A percentile compares a stretch with the other conserved stretches of the same genome.
phyloP scores from a whole-genome alignment of 2,329 filamentous ascomycete species.

The Calonectria ilicicola region DNA sequence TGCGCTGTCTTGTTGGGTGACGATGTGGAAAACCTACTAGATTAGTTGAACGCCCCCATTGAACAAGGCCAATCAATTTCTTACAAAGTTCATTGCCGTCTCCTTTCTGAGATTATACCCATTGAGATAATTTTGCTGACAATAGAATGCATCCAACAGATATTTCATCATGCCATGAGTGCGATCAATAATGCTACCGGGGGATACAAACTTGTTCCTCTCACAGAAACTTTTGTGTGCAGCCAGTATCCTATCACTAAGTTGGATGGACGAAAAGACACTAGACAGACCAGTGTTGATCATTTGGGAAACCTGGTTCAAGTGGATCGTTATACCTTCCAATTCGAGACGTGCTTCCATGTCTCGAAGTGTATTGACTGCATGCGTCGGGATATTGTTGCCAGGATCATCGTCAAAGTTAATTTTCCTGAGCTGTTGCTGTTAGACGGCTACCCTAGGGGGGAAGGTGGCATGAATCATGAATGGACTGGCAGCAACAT shows the following conservation, averaged over 20 bases:
- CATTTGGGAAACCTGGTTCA: slow-evolving; percentile 5
- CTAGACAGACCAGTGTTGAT: not conserved
- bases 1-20: not conserved
- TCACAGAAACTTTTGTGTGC: not conserved
- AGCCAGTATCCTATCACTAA: not conserved
- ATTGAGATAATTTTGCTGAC: not conserved
- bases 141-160: not conserved
- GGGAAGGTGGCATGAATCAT: not conserved
- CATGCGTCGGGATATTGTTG: not conserved
- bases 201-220: not conserved
- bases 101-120: not conserved
- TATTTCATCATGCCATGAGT: not conserved
- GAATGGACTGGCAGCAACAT: not conserved
- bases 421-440: not conserved
- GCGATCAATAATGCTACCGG: not conserved
- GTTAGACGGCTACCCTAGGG: not conserved
- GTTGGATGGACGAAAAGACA: not conserved
- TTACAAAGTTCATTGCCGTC: not conserved
- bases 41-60: not conserved
- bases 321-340: not conserved
- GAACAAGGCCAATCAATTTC: not conserved
- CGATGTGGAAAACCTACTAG: not conserved
- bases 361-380: not conserved
- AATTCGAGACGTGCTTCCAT: not conserved
- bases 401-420: slow-evolving; percentile 2